These are phyloP conservation scores for Fusarium sp. DNA, from an alignment of 2,329 filamentous ascomycete genomes.

Conservation along the genomic window DNA sequence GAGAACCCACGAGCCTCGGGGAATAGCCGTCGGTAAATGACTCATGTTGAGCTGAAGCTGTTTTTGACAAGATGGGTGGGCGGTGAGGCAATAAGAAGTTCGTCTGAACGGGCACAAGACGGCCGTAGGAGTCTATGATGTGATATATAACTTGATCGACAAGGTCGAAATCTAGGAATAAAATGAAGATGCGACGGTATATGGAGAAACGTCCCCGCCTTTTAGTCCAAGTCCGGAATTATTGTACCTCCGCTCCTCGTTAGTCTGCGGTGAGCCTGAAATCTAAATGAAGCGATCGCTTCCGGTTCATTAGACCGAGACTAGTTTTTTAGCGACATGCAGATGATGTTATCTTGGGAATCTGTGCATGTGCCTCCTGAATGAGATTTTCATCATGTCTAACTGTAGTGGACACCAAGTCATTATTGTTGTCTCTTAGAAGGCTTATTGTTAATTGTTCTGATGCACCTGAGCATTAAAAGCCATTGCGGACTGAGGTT, in stretches of 20 bases:
- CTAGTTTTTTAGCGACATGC: conserved; percentile 1
- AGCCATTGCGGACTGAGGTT: no score
- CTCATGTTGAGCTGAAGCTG: not conserved
- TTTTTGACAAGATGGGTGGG: fast-evolving
- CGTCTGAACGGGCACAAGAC: fast-evolving
- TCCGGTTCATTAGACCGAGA: not conserved
- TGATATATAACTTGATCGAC: not conserved
- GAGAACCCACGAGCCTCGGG: conserved; percentile 36
- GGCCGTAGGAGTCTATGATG: not conserved
- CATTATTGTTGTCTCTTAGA: no score
- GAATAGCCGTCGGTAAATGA: conserved; percentile 27
- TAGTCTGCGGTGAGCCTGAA: conserved; percentile 24
- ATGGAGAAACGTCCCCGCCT: conserved; percentile 2
- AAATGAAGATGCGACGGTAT: conserved; percentile 3
- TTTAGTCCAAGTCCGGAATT: not conserved
- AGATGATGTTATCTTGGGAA: not conserved
- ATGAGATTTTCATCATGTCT: no score
- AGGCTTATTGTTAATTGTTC: no score
- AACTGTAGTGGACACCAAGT: no score
- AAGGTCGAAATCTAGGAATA: not conserved
- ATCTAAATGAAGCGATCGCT: conserved; percentile 3
- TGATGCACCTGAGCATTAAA: no score
- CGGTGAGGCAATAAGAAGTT: no score
- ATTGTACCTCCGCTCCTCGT: not conserved
- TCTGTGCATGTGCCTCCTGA: no score